Percentiles rank a stretch among this genome's conserved stretches.
Evolutionary conservation across 139 green algal genomes (phyloP).

Genomic region (Limnomonas spitsbergensis): DNA sequence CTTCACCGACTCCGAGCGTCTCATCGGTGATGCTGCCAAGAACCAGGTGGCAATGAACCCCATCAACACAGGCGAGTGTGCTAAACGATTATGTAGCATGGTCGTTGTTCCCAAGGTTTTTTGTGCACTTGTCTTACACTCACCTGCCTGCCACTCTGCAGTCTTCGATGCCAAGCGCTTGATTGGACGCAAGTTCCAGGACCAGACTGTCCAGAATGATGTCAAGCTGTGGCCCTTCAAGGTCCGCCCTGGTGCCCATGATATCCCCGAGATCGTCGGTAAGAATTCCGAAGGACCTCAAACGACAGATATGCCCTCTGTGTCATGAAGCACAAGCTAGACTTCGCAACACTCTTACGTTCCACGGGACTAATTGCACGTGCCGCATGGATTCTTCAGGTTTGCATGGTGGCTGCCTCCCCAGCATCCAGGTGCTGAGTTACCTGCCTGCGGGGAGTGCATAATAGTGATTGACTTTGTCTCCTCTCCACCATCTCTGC

Average conservation of each 20-base stretch:
- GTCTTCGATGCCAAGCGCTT: conserved; percentile 98
- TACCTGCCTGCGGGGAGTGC: not conserved
- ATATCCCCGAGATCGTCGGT: conserved; percentile 35
- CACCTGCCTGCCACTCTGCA: conserved; percentile 12
- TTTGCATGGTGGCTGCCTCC: not conserved
- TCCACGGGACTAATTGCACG: not conserved
- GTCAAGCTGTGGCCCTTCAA: conserved; percentile 91
- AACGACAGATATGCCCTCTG: no score
- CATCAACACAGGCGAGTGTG: not conserved
- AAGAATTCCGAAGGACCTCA: no score
- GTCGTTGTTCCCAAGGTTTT: not conserved
- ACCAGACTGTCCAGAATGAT: conserved; percentile 78
- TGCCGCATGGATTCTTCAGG: not conserved
- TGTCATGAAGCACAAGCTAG: not conserved
- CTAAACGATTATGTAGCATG: not conserved
- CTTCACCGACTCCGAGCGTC: conserved; percentile 95
- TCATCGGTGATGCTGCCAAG: conserved; percentile 95
- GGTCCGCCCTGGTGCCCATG: conserved; percentile 25
- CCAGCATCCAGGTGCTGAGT: not conserved
- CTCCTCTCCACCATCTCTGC: not conserved
- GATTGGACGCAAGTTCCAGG: conserved; percentile 78
- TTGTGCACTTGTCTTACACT: not conserved
- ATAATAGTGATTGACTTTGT: not conserved
- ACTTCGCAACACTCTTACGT: not conserved
- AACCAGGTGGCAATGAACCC: conserved; percentile 78